Conservation (phyloP, 306 rosid species). For the Vigna mungo region DNA sequence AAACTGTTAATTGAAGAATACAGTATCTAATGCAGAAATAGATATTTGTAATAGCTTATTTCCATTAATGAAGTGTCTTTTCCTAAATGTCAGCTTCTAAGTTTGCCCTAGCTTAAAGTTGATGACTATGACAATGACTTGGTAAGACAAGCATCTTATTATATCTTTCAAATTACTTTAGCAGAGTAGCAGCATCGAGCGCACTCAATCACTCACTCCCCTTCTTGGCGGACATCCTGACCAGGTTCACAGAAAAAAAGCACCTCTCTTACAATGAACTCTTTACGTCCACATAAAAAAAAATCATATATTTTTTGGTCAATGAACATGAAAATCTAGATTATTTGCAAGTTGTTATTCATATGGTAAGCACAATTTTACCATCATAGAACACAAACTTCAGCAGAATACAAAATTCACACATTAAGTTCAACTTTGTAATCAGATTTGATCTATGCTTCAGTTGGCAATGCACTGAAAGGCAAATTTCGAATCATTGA, state of each 20-base stretch:
- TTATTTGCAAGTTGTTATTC: too few species aligned
- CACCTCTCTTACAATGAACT: not conserved
- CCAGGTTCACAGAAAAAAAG: slow-evolving; percentile 31
- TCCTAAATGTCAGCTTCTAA: not conserved
- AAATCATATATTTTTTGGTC: not conserved
- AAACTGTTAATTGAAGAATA: too few species aligned
- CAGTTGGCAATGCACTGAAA: too few species aligned
- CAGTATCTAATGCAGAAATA: too few species aligned
- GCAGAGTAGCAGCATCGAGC: not conserved
- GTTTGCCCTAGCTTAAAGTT: not conserved
- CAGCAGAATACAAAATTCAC: too few species aligned
- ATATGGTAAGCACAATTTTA: too few species aligned
- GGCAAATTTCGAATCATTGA: too few species aligned
- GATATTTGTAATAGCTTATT: too few species aligned
- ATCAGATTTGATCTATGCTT: too few species aligned
- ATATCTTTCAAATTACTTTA: not conserved
- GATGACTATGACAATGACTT: not conserved
- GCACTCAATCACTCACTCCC: not conserved
- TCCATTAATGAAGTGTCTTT: too few species aligned
- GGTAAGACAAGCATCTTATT: not conserved
- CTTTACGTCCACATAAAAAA: slow-evolving; percentile 13
- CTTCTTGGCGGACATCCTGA: slow-evolving; percentile 24
- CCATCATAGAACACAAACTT: too few species aligned
- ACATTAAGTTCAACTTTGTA: too few species aligned
- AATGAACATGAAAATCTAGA: not conserved